These are phyloP conservation scores for Ustilago esculenta DNA, from an alignment of 1,284 basidiomycete species.

Conservation along the genomic window DNA sequence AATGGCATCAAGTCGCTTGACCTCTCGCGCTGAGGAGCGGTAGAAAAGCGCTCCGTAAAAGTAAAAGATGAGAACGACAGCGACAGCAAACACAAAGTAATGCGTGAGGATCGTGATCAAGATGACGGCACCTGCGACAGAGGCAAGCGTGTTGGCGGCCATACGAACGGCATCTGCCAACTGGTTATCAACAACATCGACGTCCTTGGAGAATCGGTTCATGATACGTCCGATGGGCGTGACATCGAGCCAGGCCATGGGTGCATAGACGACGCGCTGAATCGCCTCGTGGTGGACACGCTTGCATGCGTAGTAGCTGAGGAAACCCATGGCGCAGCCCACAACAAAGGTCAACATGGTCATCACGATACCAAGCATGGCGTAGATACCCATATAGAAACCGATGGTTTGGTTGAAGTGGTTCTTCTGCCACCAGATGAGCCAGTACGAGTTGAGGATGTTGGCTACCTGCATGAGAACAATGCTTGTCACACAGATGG, in stretches of 20 bases:
- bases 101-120: constrained; percentile 77
- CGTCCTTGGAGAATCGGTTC: constrained; percentile 78
- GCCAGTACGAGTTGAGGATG: constrained; percentile 68
- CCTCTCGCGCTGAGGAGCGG: constrained; percentile 83
- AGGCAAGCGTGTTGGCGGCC: constrained; percentile 65
- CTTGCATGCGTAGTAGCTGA: constrained; percentile 75
- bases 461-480: constrained; percentile 75
- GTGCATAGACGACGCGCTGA: constrained; percentile 74
- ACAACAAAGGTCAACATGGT: constrained; percentile 75
- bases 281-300: constrained; percentile 74
- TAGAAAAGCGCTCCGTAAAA: constrained; percentile 77
- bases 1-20: constrained; percentile 81
- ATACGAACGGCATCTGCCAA: constrained; percentile 66
- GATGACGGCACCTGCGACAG: constrained; percentile 73
- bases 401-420: constrained; percentile 69
- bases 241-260: constrained; percentile 81
- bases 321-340: constrained; percentile 73
- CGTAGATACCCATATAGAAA: constrained; percentile 80
- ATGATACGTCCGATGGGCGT: constrained; percentile 86
- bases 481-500: constrained; percentile 73
- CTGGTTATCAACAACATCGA: constrained; percentile 86
- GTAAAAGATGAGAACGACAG: constrained; percentile 59
- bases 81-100: constrained; percentile 74
- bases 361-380: constrained; percentile 73
- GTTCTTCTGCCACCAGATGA: constrained; percentile 72